Evolutionary conservation across 2,329 filamentous ascomycete genomes (phyloP), one percentile per base, ranked within the genome.

Genomic region (Uncinocarpus reesii): DNA sequence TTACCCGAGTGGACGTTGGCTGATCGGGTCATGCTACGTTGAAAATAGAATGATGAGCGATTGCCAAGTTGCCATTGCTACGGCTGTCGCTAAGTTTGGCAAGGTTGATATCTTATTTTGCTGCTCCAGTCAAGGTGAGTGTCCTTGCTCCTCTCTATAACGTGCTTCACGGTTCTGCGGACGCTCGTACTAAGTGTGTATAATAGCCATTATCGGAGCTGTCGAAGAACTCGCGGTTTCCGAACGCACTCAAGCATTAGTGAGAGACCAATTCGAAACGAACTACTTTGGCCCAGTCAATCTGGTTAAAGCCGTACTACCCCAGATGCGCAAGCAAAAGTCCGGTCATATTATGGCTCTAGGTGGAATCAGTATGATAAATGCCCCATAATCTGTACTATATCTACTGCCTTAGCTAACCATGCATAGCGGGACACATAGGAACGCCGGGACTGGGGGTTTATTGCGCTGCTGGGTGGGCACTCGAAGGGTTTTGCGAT

Each of bases 231-330:
- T 95, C 21, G 81, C 83, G 0, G 83, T 85, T 24, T 82, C 76
- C 20, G 75, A 76, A 3, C 77, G 80, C 36, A 88, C 86, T 1
- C 77, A 83, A 56, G 87, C 83, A 50, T 76, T 95, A 15, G 83
- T 93, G 29, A 80, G 85, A 52, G 86, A 94, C 60, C 90, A 95
- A 64, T 95, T 96, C 63, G 90, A 96, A 65, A 81, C 81, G 54
- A 87, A 94, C 59, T 96, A 93, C 72, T 96, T 96, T 65, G 87
- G 86, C 0, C 88, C 93, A 50, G 83, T 96, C 64, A 96, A 96
- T 67, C 86, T 94, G 62, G 93, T 96, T 71, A 93, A 92, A 65
- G 85, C 89, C 11, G 76, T 81, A 1, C 73, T 98, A 18, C 88
- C 90, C 0, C 76, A 81, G 47, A 82, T 96, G 65, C 78, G 92